phyloP scores from a whole-genome alignment of 2,329 filamentous ascomycete genomes.

The Epichloe hybrida region DNA sequence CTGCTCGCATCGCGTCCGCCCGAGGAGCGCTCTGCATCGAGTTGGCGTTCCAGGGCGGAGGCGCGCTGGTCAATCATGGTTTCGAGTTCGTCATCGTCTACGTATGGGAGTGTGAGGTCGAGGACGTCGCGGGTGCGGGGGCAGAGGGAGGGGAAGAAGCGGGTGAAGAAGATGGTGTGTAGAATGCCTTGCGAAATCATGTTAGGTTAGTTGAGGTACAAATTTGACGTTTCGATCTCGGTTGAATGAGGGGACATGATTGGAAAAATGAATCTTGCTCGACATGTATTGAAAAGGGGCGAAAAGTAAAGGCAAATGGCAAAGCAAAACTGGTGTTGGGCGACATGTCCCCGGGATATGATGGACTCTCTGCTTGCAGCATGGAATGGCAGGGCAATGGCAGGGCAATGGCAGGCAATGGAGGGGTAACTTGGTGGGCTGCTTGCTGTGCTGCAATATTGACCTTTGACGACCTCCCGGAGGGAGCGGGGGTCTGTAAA shows the following conservation, averaged over 20 bases:
- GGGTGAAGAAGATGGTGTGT: constrained; percentile 97
- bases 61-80: constrained; percentile 86
- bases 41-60: constrained; percentile 63
- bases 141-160: constrained; percentile 79
- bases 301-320: too few species aligned
- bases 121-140: constrained; percentile 80
- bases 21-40: constrained; percentile 44
- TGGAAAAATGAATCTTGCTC: too few species aligned
- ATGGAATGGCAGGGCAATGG: too few species aligned
- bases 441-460: too few species aligned
- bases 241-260: too few species aligned
- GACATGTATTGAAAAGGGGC: too few species aligned
- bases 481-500: constrained; percentile 84
- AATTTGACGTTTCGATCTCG: not conserved
- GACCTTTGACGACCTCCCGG: constrained; percentile 86
- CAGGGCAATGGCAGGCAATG: too few species aligned
- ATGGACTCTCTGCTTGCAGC: too few species aligned
- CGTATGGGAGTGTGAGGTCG: constrained; percentile 77
- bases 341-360: not conserved
- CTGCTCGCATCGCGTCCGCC: constrained; percentile 2
- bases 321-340: not conserved
- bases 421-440: not conserved
- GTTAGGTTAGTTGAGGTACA: too few species aligned
- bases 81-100: constrained; percentile 82
- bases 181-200: constrained; percentile 52